Evolutionary conservation across 2,329 filamentous ascomycete genomes (phyloP).

Genomic region (Amesomyces nigricolor): DNA sequence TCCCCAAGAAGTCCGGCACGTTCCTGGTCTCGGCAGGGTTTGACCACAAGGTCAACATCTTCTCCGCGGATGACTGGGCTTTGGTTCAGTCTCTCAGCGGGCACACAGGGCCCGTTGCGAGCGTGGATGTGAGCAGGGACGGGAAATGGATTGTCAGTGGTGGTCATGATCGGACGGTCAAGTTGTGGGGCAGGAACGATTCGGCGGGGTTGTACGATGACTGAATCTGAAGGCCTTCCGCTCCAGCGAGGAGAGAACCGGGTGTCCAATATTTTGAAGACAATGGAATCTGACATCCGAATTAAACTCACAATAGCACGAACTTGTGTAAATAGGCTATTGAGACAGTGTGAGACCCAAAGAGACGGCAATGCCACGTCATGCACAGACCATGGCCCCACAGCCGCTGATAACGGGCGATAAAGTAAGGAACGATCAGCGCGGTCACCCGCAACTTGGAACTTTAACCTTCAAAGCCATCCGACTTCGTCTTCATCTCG

Average conservation of each 20-base stretch:
- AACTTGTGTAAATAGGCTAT: background rate
- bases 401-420: conserved; percentile 11
- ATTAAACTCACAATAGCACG: background rate
- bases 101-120: conserved; percentile 87
- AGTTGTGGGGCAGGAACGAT: conserved; percentile 89
- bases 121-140: conserved; percentile 80
- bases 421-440: conserved; percentile 4
- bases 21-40: conserved; percentile 91
- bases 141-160: conserved; percentile 91
- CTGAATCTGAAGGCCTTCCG: background rate
- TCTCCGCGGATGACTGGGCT: conserved; percentile 94
- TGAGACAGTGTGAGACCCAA: background rate
- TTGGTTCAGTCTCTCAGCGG: conserved; percentile 81
- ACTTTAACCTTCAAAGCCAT: background rate
- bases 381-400: conserved; percentile 13
- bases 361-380: background rate
- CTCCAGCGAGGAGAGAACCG: background rate
- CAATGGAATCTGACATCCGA: background rate
- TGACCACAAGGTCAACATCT: conserved; percentile 91
- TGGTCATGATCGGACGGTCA: conserved; percentile 90
- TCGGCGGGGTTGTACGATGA: conserved; percentile 23
- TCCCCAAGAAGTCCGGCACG: conserved; percentile 81
- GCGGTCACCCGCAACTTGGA: background rate
- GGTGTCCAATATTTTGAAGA: background rate
- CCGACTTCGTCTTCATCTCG: background rate